A percentile compares a stretch with the other conserved stretches of the same genome.
These are phyloP conservation scores for Penicillium griseofulvum DNA, from an alignment of 2,329 filamentous ascomycete species.

Conservation along the genomic window DNA sequence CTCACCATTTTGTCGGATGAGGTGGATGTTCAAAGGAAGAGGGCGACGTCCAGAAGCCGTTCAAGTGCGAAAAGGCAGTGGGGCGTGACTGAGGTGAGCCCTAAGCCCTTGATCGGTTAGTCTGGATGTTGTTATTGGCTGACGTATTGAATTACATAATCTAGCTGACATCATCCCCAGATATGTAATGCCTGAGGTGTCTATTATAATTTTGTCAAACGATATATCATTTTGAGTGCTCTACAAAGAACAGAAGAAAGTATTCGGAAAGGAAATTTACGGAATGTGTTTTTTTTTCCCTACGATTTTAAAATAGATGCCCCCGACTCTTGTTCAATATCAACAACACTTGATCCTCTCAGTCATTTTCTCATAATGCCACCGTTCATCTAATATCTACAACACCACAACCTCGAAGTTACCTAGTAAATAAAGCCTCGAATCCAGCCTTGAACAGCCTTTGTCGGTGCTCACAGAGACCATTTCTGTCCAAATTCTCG, in stretches of 20 bases:
- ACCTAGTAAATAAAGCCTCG: background rate
- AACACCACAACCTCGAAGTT: background rate
- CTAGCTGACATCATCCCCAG: background rate
- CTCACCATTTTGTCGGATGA: constrained; percentile 28
- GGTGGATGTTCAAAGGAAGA: constrained; percentile 26
- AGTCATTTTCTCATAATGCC: background rate
- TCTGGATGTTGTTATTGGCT: constrained; percentile 13
- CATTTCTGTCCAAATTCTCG: background rate
- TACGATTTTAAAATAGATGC: background rate
- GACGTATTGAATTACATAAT: background rate
- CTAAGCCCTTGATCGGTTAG: constrained; percentile 29
- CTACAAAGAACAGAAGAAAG: background rate
- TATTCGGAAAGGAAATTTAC: background rate
- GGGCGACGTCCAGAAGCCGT: constrained; percentile 10
- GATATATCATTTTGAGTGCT: background rate
- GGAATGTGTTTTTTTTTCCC: background rate
- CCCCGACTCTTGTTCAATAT: background rate
- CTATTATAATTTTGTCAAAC: background rate
- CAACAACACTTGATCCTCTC: background rate
- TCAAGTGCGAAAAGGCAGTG: constrained; percentile 29
- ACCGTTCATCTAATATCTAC: background rate
- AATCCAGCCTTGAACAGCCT: background rate
- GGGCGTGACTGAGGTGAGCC: constrained; percentile 26
- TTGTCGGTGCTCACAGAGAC: background rate
- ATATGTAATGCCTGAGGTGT: background rate